Percentiles rank a stretch among this genome's conserved stretches.
Conservation (phyloP, 2,329 filamentous ascomycete genomes). For the Beauveria asiatica region DNA sequence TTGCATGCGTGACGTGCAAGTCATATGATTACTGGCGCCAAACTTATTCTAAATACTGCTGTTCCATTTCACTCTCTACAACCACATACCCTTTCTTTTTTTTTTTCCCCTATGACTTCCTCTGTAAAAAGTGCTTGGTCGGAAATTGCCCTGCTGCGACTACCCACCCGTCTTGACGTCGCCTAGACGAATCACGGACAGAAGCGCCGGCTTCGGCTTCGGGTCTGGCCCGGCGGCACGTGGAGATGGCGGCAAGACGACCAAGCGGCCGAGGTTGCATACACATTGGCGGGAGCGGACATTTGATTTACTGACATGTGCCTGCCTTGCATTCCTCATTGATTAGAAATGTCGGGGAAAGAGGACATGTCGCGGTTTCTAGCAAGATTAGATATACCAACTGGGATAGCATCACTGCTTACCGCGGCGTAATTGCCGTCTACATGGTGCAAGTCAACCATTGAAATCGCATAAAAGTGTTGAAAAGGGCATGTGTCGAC, state of each 20-base stretch:
- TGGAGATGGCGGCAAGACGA: neutral
- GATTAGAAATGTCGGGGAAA: neutral
- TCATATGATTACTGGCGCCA: neutral
- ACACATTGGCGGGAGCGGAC: neutral
- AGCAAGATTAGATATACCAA: neutral
- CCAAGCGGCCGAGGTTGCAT: neutral
- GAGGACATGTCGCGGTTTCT: too few relatives aligned
- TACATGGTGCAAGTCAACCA: too few relatives aligned
- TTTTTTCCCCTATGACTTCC: neutral
- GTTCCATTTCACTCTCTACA: too few relatives aligned
- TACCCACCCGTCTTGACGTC: neutral
- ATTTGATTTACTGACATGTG: neutral
- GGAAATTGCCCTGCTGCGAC: neutral
- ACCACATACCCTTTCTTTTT: neutral
- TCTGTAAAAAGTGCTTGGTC: neutral
- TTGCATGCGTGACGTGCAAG: neutral
- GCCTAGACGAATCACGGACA: neutral
- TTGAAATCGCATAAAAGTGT: too few relatives aligned
- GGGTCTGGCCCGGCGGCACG: neutral
- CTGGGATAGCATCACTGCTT: neutral
- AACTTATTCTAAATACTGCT: too few relatives aligned
- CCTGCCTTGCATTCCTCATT: neutral
- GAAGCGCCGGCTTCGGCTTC: neutral
- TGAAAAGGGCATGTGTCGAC: too few relatives aligned
- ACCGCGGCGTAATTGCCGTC: neutral